Evolutionary conservation across 345 rosid species (phyloP), one percentile per base, ranked within the genome.

Genomic region (Euphorbia peplus): DNA sequence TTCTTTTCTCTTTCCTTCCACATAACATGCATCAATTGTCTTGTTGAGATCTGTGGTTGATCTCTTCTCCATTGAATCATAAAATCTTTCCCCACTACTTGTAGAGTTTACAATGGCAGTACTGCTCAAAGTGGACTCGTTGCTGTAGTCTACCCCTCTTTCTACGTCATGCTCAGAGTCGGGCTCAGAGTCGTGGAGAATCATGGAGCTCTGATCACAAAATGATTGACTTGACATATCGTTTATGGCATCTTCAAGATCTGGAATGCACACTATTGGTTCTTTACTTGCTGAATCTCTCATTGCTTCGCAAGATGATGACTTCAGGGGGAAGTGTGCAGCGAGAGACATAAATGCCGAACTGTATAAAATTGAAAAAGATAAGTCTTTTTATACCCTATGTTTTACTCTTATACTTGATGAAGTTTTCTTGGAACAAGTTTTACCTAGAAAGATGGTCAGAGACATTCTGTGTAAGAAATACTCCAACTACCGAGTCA

Each of bases 131-230:
- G 80, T 73, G 50, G 75, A 76, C 63, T 78, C 85, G 29, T 83
- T 64, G 64, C 85, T 81, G 77, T 82, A 72, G 61, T 80, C 79
- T 29, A 69, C 75, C 67, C 83, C 92, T 59, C 70, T 76, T 68
- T 85, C 90, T 78, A 81, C 90, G 54, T 63, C 74, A 60, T 64
- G 70, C 57, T 80, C 78, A 58, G 82, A 90, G 54, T 63, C 74
- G 57, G 66, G 70, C 57, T 80, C 78, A 58, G 37, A 55, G 28
- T 60, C 79, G 50, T 70, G 81, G 28, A 82, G 19, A 12, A 80
- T 80, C 70, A 85, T 78, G 18, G 84, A 85, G 71, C 68, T 75
- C 63, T 76, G 87, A 73, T 80, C 81, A 59, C 79, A 78, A 70
- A 66, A 64, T 26, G 76, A 78, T 55, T 75, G 85, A 67, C 59